phyloP scores from a whole-genome alignment of 2,329 filamentous ascomycete genomes.

The Arthrobotrys musiformis region DNA sequence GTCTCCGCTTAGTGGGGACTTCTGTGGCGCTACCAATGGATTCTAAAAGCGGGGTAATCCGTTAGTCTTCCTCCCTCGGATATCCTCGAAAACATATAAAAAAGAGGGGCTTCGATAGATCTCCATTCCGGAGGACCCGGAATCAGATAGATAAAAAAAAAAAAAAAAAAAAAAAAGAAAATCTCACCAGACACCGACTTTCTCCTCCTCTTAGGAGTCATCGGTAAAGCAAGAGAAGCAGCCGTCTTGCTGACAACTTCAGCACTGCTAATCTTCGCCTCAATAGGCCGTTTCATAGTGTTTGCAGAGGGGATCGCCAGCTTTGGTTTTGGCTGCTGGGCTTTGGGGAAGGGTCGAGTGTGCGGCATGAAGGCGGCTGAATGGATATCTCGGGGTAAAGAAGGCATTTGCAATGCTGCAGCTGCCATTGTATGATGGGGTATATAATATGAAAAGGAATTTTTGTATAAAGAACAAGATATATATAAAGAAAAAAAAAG shows the following conservation, averaged over 20 bases:
- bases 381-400: conserved; percentile 42
- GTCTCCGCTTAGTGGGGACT: conserved; percentile 25
- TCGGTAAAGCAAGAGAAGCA: conserved; percentile 27
- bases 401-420: conserved; percentile 52
- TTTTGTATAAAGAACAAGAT: conserved; percentile 9
- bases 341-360: conserved; percentile 24
- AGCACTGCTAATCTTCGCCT: conserved; percentile 18
- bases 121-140: not conserved
- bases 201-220: conserved; percentile 41
- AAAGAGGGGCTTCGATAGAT: not conserved
- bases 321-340: conserved; percentile 46
- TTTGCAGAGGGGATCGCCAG: conserved; percentile 38
- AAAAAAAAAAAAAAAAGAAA: conserved; percentile 1
- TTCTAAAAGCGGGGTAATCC: conserved; percentile 23
- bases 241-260: conserved; percentile 37
- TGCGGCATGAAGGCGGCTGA: conserved; percentile 47
- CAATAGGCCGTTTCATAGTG: conserved; percentile 37
- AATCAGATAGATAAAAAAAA: not conserved
- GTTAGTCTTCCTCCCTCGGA: conserved; percentile 16
- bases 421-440: conserved; percentile 48
- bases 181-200: conserved; percentile 50
- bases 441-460: not conserved
- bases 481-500: not conserved
- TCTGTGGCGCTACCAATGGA: conserved; percentile 38
- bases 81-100: not conserved